phyloP scores from a whole-genome alignment of 2,329 filamentous ascomycete genomes.

The Claviceps sp. region DNA sequence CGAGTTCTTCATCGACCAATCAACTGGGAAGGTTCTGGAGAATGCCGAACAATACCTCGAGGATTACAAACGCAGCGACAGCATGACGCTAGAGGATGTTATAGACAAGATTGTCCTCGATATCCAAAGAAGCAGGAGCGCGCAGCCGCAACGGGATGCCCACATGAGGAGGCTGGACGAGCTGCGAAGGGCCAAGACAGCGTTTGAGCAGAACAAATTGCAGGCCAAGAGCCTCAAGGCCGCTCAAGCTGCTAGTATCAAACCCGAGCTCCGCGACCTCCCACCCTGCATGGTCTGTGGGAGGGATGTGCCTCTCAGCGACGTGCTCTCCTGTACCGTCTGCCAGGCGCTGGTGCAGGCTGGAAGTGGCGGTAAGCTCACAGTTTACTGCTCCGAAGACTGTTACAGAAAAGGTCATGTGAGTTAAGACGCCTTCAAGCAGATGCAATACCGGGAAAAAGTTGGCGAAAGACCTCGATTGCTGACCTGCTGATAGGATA shows the following conservation, averaged over 20 bases:
- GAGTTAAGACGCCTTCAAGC: constrained; percentile 10
- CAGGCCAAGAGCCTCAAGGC: constrained; percentile 22
- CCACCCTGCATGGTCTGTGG: constrained; percentile 28
- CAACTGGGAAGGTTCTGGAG: constrained; percentile 20
- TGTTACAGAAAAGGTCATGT: constrained; percentile 29
- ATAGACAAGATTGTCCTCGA: constrained; percentile 21
- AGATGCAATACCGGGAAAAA: no score
- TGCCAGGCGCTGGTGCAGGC: constrained; percentile 30
- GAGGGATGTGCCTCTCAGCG: constrained; percentile 18
- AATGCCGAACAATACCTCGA: constrained; percentile 27
- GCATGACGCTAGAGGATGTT: constrained; percentile 19
- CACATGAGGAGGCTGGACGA: constrained; percentile 30
- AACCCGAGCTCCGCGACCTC: constrained; percentile 22
- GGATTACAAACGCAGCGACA: constrained; percentile 16
- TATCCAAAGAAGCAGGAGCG: constrained; percentile 16
- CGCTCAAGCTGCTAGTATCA: constrained; percentile 15
- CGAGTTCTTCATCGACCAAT: constrained; percentile 27
- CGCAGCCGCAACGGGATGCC: constrained; percentile 24
- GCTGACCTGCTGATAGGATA: constrained; percentile 20
- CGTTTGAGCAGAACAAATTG: constrained; percentile 31
- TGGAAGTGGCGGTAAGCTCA: constrained; percentile 21
- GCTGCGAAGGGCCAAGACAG: constrained; percentile 32
- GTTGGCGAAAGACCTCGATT: not conserved
- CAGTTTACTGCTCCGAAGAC: constrained; percentile 31
- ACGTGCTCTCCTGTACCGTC: constrained; percentile 29